A percentile compares a stretch with the other conserved stretches of the same genome.
phyloP scores from a whole-genome alignment of 768 basidiomycete species.

The Agrocybe chaxingu region DNA sequence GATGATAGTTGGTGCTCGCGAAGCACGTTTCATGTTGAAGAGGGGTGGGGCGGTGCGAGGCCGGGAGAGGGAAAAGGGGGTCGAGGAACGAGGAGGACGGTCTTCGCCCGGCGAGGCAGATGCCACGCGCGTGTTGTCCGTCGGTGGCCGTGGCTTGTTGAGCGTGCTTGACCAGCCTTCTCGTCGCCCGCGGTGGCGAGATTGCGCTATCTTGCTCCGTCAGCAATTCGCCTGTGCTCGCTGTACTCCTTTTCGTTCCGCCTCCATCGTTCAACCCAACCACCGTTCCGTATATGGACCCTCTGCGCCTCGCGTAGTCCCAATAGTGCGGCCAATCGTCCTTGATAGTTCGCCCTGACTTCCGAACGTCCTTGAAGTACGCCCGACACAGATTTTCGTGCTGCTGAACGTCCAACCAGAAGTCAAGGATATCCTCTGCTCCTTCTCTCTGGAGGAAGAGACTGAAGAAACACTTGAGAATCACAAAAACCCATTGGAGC shows the following conservation, averaged over 20 bases:
- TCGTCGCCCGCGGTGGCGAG: slow-evolving; percentile 51
- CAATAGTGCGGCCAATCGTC: slow-evolving; percentile 99
- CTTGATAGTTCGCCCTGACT: slow-evolving; percentile 88
- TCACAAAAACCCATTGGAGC: background rate
- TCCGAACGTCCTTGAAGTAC: slow-evolving; percentile 98
- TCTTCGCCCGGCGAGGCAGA: slow-evolving; percentile 43
- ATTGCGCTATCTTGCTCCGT: slow-evolving; percentile 67
- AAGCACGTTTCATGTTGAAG: slow-evolving; percentile 73
- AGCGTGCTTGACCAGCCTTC: slow-evolving; percentile 38
- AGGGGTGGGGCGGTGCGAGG: slow-evolving; percentile 73
- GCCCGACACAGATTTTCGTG: slow-evolving; percentile 98
- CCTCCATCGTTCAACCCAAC: slow-evolving; percentile 65
- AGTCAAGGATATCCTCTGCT: slow-evolving; percentile 94
- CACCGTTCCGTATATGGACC: slow-evolving; percentile 90
- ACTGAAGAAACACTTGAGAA: slow-evolving; percentile 36
- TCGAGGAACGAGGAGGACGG: slow-evolving; percentile 62
- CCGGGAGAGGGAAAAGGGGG: slow-evolving; percentile 74
- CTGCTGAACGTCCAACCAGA: slow-evolving; percentile 99
- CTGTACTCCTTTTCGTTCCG: slow-evolving; percentile 72
- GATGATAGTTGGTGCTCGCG: slow-evolving; percentile 91
- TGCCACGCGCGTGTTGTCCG: slow-evolving; percentile 42
- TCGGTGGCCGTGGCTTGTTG: slow-evolving; percentile 52
- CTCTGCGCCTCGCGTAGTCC: slow-evolving; percentile 87
- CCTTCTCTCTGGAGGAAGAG: slow-evolving; percentile 95
- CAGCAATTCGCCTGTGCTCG: slow-evolving; percentile 73